A percentile compares a stretch with the other conserved stretches of the same genome.
Conservation (phyloP, 2,329 filamentous ascomycete genomes). For the Talaromyces sp. region DNA sequence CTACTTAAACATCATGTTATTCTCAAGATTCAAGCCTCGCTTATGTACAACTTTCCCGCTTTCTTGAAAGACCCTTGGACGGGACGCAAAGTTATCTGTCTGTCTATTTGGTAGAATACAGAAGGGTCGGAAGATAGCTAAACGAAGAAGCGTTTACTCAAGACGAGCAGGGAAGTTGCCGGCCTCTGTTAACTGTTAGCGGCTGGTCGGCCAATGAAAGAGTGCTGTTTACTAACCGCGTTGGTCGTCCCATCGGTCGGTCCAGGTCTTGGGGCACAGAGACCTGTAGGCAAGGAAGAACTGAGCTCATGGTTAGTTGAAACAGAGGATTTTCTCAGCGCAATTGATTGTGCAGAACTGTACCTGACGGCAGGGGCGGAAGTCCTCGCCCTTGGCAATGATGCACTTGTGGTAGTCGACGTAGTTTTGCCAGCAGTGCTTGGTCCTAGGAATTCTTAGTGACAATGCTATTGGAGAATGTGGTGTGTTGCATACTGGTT, state of each 20-base stretch:
- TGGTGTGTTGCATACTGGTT: conserved; percentile 52
- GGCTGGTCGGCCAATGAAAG: neutral
- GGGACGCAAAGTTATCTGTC: conserved; percentile 19
- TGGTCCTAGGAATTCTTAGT: conserved; percentile 52
- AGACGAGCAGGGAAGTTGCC: conserved; percentile 52
- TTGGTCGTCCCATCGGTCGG: conserved; percentile 93
- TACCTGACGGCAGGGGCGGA: conserved; percentile 95
- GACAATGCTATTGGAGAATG: neutral
- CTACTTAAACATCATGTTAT: neutral
- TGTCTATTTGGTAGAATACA: conserved; percentile 34
- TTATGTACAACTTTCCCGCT: conserved; percentile 28
- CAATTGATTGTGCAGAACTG: neutral
- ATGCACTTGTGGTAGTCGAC: conserved; percentile 99
- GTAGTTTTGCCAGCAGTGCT: conserved; percentile 99
- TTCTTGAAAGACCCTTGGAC: conserved; percentile 16
- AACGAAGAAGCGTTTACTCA: conserved; percentile 26
- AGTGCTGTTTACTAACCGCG: conserved; percentile 60
- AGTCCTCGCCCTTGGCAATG: conserved; percentile 96
- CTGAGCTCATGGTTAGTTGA: conserved; percentile 43
- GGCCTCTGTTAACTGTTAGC: conserved; percentile 37
- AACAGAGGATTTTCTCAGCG: neutral
- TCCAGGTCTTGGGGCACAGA: conserved; percentile 93
- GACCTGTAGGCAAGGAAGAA: conserved; percentile 97
- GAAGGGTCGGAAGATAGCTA: conserved; percentile 28
- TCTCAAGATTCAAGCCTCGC: conserved; percentile 6